These are phyloP conservation scores for Omphalea diandra DNA, from an alignment of 441 rosid genomes.

Conservation along the genomic window DNA sequence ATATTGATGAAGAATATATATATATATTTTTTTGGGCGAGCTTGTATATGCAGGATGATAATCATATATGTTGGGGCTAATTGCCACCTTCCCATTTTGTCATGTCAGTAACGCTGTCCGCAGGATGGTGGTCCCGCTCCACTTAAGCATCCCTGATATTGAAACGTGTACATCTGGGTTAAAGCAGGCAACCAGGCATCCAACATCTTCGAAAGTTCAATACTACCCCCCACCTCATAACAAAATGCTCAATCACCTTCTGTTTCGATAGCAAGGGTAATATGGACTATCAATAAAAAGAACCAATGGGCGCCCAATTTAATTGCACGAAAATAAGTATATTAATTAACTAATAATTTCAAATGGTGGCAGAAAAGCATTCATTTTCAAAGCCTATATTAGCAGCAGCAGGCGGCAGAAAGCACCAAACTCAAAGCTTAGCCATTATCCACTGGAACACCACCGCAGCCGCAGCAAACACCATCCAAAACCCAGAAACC, in stretches of 20 bases:
- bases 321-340: too few species aligned
- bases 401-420: conserved; percentile 19
- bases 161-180: not conserved
- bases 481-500: conserved; percentile 8
- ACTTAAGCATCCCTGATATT: not conserved
- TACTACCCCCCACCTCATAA: conserved; percentile 8
- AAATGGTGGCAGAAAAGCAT: too few species aligned
- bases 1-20: too few species aligned
- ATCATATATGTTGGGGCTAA: too few species aligned
- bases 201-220: not conserved
- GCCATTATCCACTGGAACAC: conserved; percentile 4
- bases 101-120: not conserved
- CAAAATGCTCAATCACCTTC: not conserved
- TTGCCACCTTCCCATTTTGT: not conserved
- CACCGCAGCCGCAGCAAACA: too few species aligned
- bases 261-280: not conserved
- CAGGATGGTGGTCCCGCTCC: too few species aligned
- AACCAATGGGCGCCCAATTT: conserved; percentile 12
- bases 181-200: not conserved
- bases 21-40: too few species aligned
- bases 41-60: too few species aligned
- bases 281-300: too few species aligned
- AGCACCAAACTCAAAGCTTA: conserved; percentile 16
- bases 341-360: too few species aligned
- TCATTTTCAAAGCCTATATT: not conserved